Evolutionary conservation across 139 green algal genomes (phyloP).

Genomic region (Gonium pectorale): DNA sequence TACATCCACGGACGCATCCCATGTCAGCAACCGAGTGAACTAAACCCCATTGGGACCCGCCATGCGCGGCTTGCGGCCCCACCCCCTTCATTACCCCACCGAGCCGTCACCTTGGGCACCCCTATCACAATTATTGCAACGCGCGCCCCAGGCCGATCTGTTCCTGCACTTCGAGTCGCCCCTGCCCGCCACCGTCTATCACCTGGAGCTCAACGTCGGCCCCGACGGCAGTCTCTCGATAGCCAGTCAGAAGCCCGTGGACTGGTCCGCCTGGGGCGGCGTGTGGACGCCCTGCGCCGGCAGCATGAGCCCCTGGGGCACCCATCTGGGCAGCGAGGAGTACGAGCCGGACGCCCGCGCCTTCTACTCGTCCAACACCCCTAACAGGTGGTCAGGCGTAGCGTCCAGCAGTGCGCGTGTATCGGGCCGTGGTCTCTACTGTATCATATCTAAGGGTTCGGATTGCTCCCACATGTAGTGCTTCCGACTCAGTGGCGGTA

Average conservation of each 20-base stretch:
- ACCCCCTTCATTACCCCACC: too few relatives aligned
- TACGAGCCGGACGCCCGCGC: conserved; percentile 50
- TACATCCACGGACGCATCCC: too few relatives aligned
- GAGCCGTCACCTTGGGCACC: too few relatives aligned
- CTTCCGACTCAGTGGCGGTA: too few relatives aligned
- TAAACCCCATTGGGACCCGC: too few relatives aligned
- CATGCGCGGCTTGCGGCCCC: background rate
- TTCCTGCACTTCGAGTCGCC: conserved; percentile 35
- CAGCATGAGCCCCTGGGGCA: conserved; percentile 47
- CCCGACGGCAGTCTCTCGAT: background rate
- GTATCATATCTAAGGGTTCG: too few relatives aligned
- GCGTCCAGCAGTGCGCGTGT: too few relatives aligned
- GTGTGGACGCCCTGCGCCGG: conserved; percentile 44
- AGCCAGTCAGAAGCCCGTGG: background rate
- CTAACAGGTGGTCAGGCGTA: background rate
- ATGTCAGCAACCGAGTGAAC: too few relatives aligned
- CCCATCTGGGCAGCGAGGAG: conserved; percentile 56
- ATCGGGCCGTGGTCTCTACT: too few relatives aligned
- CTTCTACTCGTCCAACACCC: conserved; percentile 15
- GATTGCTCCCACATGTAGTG: too few relatives aligned
- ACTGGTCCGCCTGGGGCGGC: conserved; percentile 39
- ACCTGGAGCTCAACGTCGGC: background rate
- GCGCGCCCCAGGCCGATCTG: conserved; percentile 8
- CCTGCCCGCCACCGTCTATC: conserved; percentile 8
- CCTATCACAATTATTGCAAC: too few relatives aligned